Evolutionary conservation across 2,329 filamentous ascomycete genomes (phyloP).

Genomic region (Paradendryphiella salina): DNA sequence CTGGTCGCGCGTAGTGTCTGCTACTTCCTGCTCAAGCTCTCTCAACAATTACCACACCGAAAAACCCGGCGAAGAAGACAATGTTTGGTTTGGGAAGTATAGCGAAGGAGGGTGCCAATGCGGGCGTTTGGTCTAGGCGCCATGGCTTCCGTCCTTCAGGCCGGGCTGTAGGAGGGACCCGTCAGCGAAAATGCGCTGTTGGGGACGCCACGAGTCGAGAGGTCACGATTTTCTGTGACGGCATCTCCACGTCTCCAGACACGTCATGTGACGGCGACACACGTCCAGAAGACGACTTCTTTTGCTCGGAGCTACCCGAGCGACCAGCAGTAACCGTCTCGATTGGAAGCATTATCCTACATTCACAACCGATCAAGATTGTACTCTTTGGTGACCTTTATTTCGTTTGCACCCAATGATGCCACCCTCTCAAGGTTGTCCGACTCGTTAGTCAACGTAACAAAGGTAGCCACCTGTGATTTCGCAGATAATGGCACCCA

Average conservation of each 20-base stretch:
- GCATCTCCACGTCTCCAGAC: not conserved
- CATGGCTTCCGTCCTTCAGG: slow-evolving; percentile 1
- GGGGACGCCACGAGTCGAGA: not conserved
- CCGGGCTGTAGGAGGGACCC: not conserved
- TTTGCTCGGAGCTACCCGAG: not conserved
- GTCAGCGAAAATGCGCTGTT: not conserved
- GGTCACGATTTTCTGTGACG: not conserved
- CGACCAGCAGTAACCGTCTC: not conserved
- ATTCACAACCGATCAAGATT: slow-evolving; percentile 21
- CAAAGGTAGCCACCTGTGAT: slow-evolving; percentile 22
- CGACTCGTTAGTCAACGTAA: slow-evolving; percentile 21
- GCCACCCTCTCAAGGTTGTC: slow-evolving; percentile 14
- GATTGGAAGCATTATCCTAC: not conserved
- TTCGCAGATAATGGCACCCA: slow-evolving; percentile 16
- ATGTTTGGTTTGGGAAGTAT: slow-evolving; percentile 23
- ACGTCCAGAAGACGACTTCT: not conserved
- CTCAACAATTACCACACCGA: slow-evolving; percentile 21
- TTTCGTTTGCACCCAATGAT: slow-evolving; percentile 19
- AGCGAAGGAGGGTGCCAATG: slow-evolving; percentile 15
- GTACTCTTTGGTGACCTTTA: slow-evolving; percentile 28
- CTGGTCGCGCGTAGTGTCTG: not conserved
- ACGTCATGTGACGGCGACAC: too few relatives aligned
- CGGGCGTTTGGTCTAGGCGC: slow-evolving; percentile 6
- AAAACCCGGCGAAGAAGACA: slow-evolving; percentile 22
- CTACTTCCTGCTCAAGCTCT: not conserved